phyloP scores from a whole-genome alignment of 129 eudicot genomes.

The Heracleum sosnowskyi region DNA sequence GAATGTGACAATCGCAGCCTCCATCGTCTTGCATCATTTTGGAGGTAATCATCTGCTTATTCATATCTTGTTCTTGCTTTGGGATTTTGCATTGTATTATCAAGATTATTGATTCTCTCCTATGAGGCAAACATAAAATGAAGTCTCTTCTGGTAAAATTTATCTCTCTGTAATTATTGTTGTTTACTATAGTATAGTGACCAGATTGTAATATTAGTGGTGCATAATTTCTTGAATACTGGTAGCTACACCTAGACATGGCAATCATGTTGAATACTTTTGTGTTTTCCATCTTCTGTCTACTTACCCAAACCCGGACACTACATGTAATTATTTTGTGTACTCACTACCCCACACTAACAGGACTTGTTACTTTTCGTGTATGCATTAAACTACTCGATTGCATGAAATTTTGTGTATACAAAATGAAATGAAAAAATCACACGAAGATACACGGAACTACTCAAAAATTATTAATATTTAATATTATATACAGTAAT shows the following conservation, averaged over 20 bases:
- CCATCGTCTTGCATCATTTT: slow-evolving; percentile 89
- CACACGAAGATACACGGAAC: neutral
- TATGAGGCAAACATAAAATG: neutral
- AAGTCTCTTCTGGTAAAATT: neutral
- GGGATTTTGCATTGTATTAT: neutral
- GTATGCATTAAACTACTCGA: neutral
- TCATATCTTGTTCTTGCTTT: neutral
- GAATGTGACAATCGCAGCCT: slow-evolving; percentile 95
- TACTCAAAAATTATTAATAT: neutral
- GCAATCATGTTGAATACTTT: too few relatives aligned
- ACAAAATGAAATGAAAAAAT: too few relatives aligned
- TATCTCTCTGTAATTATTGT: neutral
- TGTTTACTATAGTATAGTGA: neutral
- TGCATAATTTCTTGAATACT: too few relatives aligned
- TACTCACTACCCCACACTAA: neutral
- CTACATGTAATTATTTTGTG: neutral
- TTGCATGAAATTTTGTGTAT: neutral
- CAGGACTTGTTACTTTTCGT: neutral
- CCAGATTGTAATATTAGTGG: too few relatives aligned
- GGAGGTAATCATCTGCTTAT: slow-evolving; percentile 44
- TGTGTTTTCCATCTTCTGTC: too few relatives aligned
- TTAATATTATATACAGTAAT: too few relatives aligned
- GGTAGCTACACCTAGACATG: too few relatives aligned
- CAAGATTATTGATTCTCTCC: neutral
- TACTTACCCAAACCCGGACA: too few relatives aligned